Evolutionary conservation across 441 rosid species (phyloP), one percentile per base, ranked within the genome.

Genomic region (Populus hybrid): DNA sequence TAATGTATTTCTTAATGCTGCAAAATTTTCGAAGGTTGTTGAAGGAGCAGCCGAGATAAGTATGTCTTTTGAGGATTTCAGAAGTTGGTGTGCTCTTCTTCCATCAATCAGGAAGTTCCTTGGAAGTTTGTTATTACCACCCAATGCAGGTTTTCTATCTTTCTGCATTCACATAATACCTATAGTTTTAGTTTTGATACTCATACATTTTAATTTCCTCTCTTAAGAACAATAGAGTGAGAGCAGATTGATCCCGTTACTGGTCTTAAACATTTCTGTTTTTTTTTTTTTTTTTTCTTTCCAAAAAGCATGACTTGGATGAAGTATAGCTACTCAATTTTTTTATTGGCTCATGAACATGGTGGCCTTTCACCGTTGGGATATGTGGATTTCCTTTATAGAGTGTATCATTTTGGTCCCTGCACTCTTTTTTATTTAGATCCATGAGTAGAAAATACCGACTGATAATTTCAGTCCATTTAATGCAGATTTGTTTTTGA

Each of bases 21-120:
- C 94, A 72, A 82, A 85, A 26, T 91, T 89, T 83, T 86, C 94
- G 1, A 85, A 85, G 78, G 84, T 80, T 53, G 82, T 72, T 74
- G 87, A 79, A 74, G 88, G 79, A 73, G 32, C 71, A 70, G 76
- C 80, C 34, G 90, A 87, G 21, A 83, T 85, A 75, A 79, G 86
- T 70, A 93, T 91, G 98, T 86, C 96, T 28, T 89, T 89, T 81
- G 92, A 86, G 80, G 97, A 93, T 84, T 89, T 93, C 78, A 87
- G 87, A 87, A 82, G 75, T 77, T 95, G 98, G 98, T 87, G 88
- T 85, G 64, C 81, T 9, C 89, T 82, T 67, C 72, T 93, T 69
- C 96, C 97, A 16, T 86, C 94, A 26, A 82, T 83, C 67, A 90
- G 97, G 87, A 95, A 91, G 87, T 90, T 91, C 79, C 94, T 95